Percentiles rank a stretch among this genome's conserved stretches.
Conservation (phyloP, 768 basidiomycete species). For the Lentinus tigrinus region DNA sequence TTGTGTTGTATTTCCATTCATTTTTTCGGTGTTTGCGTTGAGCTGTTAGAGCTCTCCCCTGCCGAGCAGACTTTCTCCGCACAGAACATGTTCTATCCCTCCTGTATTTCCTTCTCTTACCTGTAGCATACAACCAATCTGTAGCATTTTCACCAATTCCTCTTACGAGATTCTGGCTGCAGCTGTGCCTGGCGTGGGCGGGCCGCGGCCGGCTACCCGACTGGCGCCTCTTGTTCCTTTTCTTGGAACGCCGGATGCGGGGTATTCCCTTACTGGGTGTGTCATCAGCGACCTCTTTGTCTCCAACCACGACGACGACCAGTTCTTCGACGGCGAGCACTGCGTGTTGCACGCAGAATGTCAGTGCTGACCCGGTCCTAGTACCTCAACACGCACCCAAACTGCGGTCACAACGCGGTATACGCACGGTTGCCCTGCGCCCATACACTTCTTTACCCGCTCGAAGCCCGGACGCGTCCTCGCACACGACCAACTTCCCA, state of each 20-base stretch:
- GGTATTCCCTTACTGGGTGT: too few species aligned
- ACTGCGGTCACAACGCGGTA: neutral
- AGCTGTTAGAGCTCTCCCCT: neutral
- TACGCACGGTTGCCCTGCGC: neutral
- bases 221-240: too few species aligned
- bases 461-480: neutral
- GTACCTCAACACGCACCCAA: neutral
- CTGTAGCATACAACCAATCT: slow-evolving; percentile 7
- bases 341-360: too few species aligned
- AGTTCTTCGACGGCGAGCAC: too few species aligned
- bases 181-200: neutral
- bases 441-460: neutral
- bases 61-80: neutral
- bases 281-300: too few species aligned
- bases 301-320: neutral
- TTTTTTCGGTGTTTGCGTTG: neutral
- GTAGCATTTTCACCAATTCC: neutral
- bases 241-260: too few species aligned
- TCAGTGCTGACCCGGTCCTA: slow-evolving; percentile 1
- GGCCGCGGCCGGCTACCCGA: too few species aligned
- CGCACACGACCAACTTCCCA: neutral
- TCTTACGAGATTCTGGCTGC: too few species aligned
- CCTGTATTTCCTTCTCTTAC: neutral
- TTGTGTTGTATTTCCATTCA: too few species aligned
- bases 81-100: neutral